Base-by-base conservation (phyloP, 2,329 filamentous ascomycete genomes). In the Beauveria bassiana region DNA sequence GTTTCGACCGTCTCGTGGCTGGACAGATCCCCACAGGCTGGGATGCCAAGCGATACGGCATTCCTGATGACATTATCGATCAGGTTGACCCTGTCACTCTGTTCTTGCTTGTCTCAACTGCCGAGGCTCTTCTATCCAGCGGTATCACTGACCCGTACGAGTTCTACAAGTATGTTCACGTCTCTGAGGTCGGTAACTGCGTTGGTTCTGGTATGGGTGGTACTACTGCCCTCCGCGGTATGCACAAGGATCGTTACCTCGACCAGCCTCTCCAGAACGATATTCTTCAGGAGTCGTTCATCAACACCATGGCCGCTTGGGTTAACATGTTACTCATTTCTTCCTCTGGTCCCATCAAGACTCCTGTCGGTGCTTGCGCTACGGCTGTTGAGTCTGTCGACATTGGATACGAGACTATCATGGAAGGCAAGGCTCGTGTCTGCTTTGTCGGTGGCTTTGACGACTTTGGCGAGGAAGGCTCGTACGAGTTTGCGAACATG, bases 401-500 rank as follows among this genome's bases (percentile, higher is more conserved):
- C 70, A 96, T 96, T 71, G 95, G 95, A 70, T 97, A 96, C 72
- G 95, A 99, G 79, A 98, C 93, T 28, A 99, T 99, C 72, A 87
- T 97, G 70, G 93, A 98, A 76, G 95, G 95, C 77, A 99, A 99
- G 83, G 95, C 96, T 63, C 90, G 93, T 58, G 86, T 99, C 71
- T 98, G 93, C 83, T 89, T 99, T 67, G 96, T 99, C 63, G 95
- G 95, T 84, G 95, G 95, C 68, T 98, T 99, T 71, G 95, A 99
- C 79, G 96, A 99, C 78, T 97, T 99, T 81, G 92, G 96, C 71
- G 95, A 99, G 78, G 95, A 99, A 78, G 96, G 95, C 58, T 99
- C 95, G 1, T 99, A 97, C 72, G 95, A 99, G 77, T 99, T 99
- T 74, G 95, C 95, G 81, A 99, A 99, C 82, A 99, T 99, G 95